Evolutionary conservation across 257 asterid species (phyloP), one percentile per base, ranked within the genome.

Genomic region (Solanum medicagineum): DNA sequence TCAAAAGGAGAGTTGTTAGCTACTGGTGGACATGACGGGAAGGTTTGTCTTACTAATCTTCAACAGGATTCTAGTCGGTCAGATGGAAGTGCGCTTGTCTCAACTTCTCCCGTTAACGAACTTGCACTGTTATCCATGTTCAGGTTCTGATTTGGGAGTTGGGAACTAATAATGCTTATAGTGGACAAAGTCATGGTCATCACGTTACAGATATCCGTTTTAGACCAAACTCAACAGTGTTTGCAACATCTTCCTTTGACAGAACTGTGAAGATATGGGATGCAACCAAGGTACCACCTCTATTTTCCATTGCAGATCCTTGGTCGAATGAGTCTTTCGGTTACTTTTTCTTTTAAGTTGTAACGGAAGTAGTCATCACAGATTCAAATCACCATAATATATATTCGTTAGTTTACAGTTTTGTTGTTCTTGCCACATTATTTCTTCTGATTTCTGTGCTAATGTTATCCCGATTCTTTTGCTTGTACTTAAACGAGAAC

Each of bases 201-300:
- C 57, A 86, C 85, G 87, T 90, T 57, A 89, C 96, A 8, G 92
- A 90, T 83, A 55, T 91, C 54, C 85, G 92, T 4, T 93, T 90
- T 84, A 86, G 82, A 85, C 88, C 92, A 55, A 84, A 83, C 90
- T 90, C 92, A 85, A 24, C 60, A 44, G 32, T 83, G 53, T 88
- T 91, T 29, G 93, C 93, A 24, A 89, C 93, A 44, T 90, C 93
- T 56, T 92, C 92, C 13, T 87, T 87, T 56, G 94, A 93, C 73
- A 89, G 42, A 87, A 87, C 70, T 10, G 84, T 92, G 81, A 89
- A 57, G 82, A 81, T 93, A 87, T 91, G 91, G 91, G 89, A 93
- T 81, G 91, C 89, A 79, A 20, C 45, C 80, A 87, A 85, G 86
- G 94, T 92, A 80, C 65, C 65, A 26, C 44, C 24, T 51, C 83